Percentiles rank a stretch among this genome's conserved stretches.
Conservation (phyloP, 1,284 basidiomycete species). For the Singerocomus inundabilis region DNA sequence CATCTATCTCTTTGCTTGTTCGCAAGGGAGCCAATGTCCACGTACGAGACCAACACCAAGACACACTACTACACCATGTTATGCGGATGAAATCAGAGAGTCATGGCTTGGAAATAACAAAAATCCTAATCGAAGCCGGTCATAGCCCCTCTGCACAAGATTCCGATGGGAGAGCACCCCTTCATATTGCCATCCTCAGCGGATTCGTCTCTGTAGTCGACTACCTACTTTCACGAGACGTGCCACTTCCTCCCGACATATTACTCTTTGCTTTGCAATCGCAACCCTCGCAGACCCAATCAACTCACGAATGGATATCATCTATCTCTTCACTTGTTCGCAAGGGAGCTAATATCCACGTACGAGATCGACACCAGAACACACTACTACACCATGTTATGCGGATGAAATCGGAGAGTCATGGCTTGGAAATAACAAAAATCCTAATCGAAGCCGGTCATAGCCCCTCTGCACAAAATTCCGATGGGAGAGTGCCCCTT, state of each 20-base stretch:
- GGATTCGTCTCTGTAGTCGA: background rate
- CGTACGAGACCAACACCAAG: background rate
- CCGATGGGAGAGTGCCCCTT: too few relatives aligned
- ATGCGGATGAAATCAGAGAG: rapidly evolving
- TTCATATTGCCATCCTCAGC: background rate
- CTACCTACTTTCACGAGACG: background rate
- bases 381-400: background rate
- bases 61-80: background rate
- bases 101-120: background rate
- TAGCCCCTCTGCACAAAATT: too few relatives aligned
- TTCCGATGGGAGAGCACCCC: background rate
- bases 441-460: background rate
- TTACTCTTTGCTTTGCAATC: background rate
- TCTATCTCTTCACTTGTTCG: background rate
- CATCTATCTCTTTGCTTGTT: background rate
- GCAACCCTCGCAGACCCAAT: background rate
- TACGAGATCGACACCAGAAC: background rate
- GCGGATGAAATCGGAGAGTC: background rate
- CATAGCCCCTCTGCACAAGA: background rate
- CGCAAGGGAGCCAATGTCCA: background rate
- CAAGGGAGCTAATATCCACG: background rate
- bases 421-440: background rate
- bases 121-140: background rate
- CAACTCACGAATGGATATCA: background rate
- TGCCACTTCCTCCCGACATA: background rate